Evolutionary conservation across 2,329 filamentous ascomycete species (phyloP), one percentile per base, ranked within the genome.

Genomic region (Stromatinia cepivora): DNA sequence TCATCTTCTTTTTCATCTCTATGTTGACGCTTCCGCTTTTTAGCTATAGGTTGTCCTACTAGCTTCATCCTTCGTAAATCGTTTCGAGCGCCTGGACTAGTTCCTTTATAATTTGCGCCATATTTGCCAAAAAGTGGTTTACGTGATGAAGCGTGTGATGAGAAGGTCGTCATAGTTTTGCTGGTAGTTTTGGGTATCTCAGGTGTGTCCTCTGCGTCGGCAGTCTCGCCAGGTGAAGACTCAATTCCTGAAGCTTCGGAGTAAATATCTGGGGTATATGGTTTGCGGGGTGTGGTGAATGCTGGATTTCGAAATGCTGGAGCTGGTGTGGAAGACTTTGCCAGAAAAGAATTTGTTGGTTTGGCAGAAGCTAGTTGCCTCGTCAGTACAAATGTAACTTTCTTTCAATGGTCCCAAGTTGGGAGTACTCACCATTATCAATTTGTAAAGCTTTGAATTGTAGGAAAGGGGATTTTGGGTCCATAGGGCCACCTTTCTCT

Each of bases 211-310:
- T 79, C 77, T 53, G 77, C 81, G 73, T 89, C 87, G 57, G 85
- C 88, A 75, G 81, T 75, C 31, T 78, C 79, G 36, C 84, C 85
- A 25, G 88, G 88, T 71, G 87, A 90, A 25, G 86, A 85, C 71
- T 90, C 88, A 56, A 84, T 82, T 39, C 84, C 84, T 4, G 86
- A 88, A 53, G 81, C 80, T 74, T 88, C 87, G 4, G 86, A 87
- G 62, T 86, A 79, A 3, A 81, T 76, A 22, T 83, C 80, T 46
- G 86, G 82, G 48, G 89, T 86, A 70, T 85, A 81, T 0, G 85
- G 83, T 70, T 84, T 86, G 62, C 88, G 84, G 0, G 87, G 88
- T 0, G 88, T 90, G 2, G 85, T 88, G 72, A 90, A 90, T 3
- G 87, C 84, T 0, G 87, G 86, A 73, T 90, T 90, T 31, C 87